Evolutionary conservation across 1,139 yeast genomes (phyloP).

Genomic region (Lizanozyma gosingica): DNA sequence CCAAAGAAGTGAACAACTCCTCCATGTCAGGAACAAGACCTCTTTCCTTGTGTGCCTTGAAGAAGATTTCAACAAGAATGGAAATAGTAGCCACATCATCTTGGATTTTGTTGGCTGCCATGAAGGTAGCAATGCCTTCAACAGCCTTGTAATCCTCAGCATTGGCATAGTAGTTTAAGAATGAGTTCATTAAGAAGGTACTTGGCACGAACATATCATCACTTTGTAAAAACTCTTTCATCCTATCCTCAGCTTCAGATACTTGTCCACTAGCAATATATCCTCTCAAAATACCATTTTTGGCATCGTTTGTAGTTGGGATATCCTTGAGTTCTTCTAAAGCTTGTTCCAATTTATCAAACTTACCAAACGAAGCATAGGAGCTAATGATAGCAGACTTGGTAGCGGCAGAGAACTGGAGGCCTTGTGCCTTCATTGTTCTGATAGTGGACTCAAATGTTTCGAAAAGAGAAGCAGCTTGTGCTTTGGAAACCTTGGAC

Average conservation of each 20-base stretch:
- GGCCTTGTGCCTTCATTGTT: slow-evolving; percentile 19
- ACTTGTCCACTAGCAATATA: slow-evolving; percentile 21
- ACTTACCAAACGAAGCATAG: slow-evolving; percentile 26
- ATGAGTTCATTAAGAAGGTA: slow-evolving; percentile 27
- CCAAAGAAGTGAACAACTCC: slow-evolving; percentile 36
- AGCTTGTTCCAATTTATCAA: slow-evolving; percentile 24
- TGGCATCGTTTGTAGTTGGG: slow-evolving; percentile 21
- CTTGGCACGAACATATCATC: slow-evolving; percentile 24
- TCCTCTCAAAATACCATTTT: slow-evolving; percentile 31
- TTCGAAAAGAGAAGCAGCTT: slow-evolving; percentile 1
- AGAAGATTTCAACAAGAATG: slow-evolving; percentile 47
- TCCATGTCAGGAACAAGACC: slow-evolving; percentile 37
- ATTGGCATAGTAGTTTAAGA: slow-evolving; percentile 24
- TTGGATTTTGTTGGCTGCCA: slow-evolving; percentile 30
- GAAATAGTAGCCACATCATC: slow-evolving; percentile 65
- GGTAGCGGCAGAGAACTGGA: slow-evolving; percentile 19
- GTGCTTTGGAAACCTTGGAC: not conserved
- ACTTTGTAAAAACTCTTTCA: slow-evolving; percentile 19
- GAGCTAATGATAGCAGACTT: slow-evolving; percentile 26
- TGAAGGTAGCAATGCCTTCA: slow-evolving; percentile 29
- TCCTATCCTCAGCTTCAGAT: slow-evolving; percentile 25
- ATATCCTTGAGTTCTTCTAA: slow-evolving; percentile 15
- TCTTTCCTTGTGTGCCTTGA: slow-evolving; percentile 37
- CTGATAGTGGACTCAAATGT: slow-evolving; percentile 22
- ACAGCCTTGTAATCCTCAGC: slow-evolving; percentile 27